Base-by-base conservation (phyloP, 192 early-diverging fungal species). In the Endogone sp. region DNA sequence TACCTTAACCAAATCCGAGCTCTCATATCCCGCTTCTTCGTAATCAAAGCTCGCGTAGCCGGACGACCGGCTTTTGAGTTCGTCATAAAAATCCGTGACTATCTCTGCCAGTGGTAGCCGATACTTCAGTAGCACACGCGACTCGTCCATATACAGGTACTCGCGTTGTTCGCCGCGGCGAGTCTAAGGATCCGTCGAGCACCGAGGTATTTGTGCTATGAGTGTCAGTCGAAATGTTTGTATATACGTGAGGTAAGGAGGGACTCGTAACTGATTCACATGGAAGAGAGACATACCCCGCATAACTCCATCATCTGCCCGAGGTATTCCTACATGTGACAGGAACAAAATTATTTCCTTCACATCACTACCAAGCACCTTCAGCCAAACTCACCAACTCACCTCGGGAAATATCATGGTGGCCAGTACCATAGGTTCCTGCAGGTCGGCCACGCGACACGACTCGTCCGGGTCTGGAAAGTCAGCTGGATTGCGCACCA, bases 31-130 rank as follows among this genome's bases (percentile, higher is more conserved):
- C 29, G 82, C 82, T 44, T 97, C 95, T 78, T 98, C 96, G 79
- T 97, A 98, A 77, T 98, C 96, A 79, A 98, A 98, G 23, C 86
- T 87, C 2, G 92, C 93, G 74, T 92, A 99, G 1, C 97, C 97
- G 56, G 92, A 92, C 21, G 94, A 92, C 56, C 87, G 84, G 13
- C 91, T 91, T 75, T 99, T 99, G 23, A 99, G 84, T 73, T 91
- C 89, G 75, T 99, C 94, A 76, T 94, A 96, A 78, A 99, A 99
- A 70, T 98, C 93, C 3, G 89, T 94, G 13, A 98, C 91, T 27
- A 99, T 93, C 72, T 99, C 97, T 0, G 94, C 88, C 78, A 96
- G 85, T 2, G 97, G 97, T 22, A 99, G 71, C 59, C 72, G 77
- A 70, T 95, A 98, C 76, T 92, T 94, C 73, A 96, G 82, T 72